Base-by-base conservation (phyloP, 2,329 filamentous ascomycete genomes). In the Cladophialophora yegresii region DNA sequence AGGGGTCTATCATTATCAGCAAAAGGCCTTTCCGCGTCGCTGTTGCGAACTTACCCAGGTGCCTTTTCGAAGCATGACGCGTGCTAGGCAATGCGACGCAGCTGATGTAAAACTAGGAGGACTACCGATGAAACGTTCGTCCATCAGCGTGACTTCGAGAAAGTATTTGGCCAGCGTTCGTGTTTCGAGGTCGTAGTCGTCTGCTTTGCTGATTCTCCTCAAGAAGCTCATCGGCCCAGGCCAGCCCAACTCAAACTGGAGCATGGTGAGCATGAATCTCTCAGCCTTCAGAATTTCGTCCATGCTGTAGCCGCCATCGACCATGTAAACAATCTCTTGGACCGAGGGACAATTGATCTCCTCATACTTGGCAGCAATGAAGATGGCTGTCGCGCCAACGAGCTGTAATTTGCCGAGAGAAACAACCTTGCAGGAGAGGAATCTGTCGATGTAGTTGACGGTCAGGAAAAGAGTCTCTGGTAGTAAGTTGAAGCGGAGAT, bases 171-270 rank as follows among this genome's bases (percentile, higher is more conserved):
- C 92, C 61, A 99, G 81, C 4, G 95, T 98, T 43, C 95, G 87
- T 10, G 93, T 97, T 79, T 99, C 93, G 54, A 96, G 82, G 74
- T 99, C 93, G 74, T 98, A 99, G 74, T 97, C 92, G 75, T 99
- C 95, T 13, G 95, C 95, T 81, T 98, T 98, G 87, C 93, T 98
- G 78, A 98, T 95, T 62, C 93, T 88, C 66, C 95, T 87, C 67
- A 99, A 83, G 79, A 99, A 99, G 81, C 92, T 97, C 93, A 99
- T 97, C 1, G 95, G 95, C 50, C 95, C 95, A n/a, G 95, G 95
- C 89, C 92, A 98, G 58, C 95, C 95, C 60, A 99, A 86, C 78
- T 97, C 92, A 75, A 96, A 99, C 72, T 92, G 86, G 60, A 99
- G 86, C 89, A 97, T 96, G 77, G 87, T 96, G 58, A 99, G 85